Evolutionary conservation across 345 rosid species (phyloP), one percentile per base, ranked within the genome.

Genomic region (Hibiscus tridactylites): DNA sequence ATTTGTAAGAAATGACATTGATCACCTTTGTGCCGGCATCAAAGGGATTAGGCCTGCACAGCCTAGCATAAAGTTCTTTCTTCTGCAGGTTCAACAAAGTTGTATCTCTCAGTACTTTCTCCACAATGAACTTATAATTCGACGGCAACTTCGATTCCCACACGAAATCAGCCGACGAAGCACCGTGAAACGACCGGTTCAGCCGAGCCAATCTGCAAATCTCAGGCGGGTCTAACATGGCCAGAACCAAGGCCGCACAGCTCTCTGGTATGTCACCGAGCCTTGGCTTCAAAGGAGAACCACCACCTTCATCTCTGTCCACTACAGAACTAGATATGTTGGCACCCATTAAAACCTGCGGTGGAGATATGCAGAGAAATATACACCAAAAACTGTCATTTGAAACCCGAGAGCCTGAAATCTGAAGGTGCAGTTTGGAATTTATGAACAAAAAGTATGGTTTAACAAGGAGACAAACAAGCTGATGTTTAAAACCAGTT

Each of bases 131-230:
- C 9, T 12, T 24, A 44, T 86, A 85, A 61, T 78, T 86, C 47
- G 81, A 71, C 60, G 93, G 93, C 57, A 88, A 62, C 73, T 88
- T 88, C 12, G 78, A 58, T n/a, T 83, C 88, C 93, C 91, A 88
- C 15, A 88, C 77, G 70, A 83, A 86, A 83, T 88, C 87, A 35
- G 90, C 93, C 0, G 80, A 82, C 10, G 93, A 88, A 17, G 89
- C 89, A 3, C 83, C 79, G 56, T 77, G 81, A 63, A 88, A 88
- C 6, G 84, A 61, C 59, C 78, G 75, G 71, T 81, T 86, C 75
- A 88, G 70, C 35, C 83, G 74, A 61, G 91, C 89, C 71, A 88
- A 75, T 47, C 74, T 65, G 29, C 91, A 86, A 54, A 88, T 88
- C 79, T 86, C 87, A 24, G 83, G 72, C 52, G 91, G 91, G 70